Base-by-base conservation (phyloP, 192 early-diverging fungal species). In the Spizellomyces sp. region DNA sequence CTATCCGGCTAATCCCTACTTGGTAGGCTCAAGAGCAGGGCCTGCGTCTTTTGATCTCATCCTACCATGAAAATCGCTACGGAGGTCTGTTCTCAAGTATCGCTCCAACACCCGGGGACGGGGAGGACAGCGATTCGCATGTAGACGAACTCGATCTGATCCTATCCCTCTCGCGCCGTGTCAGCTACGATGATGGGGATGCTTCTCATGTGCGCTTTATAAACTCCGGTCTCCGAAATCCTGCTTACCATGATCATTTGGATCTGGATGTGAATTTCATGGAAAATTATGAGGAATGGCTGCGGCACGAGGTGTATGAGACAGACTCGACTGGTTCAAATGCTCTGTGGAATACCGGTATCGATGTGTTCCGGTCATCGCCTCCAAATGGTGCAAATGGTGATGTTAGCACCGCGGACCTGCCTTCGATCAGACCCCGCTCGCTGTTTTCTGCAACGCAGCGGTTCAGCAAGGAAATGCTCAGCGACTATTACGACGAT, bases 251-350 rank as follows among this genome's bases (percentile, higher is more conserved):
- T 65, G 72, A 74, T 15, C 72, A 45, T 15, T 44, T 74, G 45
- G 56, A 21, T 42, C 62, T 90, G 48, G 91, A 91, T 55, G 73
- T 69, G 3, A 78, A 79, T 14, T 92, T 91, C 67, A 79, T 80
- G 63, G 75, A 81, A 27, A 86, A 90, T 52, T 92, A 90, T 64
- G 81, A 90, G 64, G 79, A 86, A 44, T 92, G 91, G 91, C 27
- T 78, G 27, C 60, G 48, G 21, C 45, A 45, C n/a, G 76, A 78
- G 48, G 66, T 78, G 10, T 78, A 69, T 54, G 71, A 69, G 10
- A 6, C 72, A 12, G 63, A 66, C 2, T 36, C 27, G 27, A 36
- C 27, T 36, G 27, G 27, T 36, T 36, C 27, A 27, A 42, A 47
- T 36, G 27, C 27, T 36, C 27, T 19, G 27, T 36, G 27, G 27